Base-by-base conservation (phyloP, 176 grass and related monocot species). In the Carex myosuroides region DNA sequence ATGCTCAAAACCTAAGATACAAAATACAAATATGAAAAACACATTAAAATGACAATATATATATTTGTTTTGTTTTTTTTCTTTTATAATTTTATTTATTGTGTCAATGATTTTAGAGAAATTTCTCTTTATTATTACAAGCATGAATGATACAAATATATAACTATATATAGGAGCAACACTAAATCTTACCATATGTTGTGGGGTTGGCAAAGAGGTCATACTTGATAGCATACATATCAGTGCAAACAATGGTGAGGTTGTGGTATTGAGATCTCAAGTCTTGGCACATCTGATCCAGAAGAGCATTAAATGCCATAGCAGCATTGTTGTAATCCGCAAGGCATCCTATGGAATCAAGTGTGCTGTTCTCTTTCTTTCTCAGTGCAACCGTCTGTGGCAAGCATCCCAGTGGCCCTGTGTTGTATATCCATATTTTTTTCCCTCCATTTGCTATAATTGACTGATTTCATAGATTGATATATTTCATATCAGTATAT, bases 161-260 rank as follows among this genome's bases (percentile, higher is more conserved):
- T 29, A 29, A 29, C 29, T 29, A 29, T 50, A 50, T 50, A 50
- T 50, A 50, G 9, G 9, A 50, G 46, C 9, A 50, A 50, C 46
- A 50, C 46, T 8, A 50, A 50, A 50, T 10, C 63, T 82, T 37
- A 86, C 87, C 82, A 39, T 91, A 88, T 72, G 53, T 82, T n/a
- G 78, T 85, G 83, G 87, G 89, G 80, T 94, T 85, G 46, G 87
- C 64, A 8, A 94, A 10, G 68, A 94, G 81, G 35, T 79, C 82
- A 82, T 89, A 89, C 79, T 91, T 93, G 78, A 90, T 89, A 14
- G 86, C 60, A 59, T 87, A 87, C 81, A 90, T 80, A 72, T 93
- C 91, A 5, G 82, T 80, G 75, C 89, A 88, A 78, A 93, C 89
- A 22, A 87, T 60, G 29, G 75, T 80, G 1, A 64, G 22, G 9